Percentiles rank a stretch among this genome's conserved stretches.
phyloP scores from a whole-genome alignment of 805 yeast species.

The Lachancea quebecensis region DNA sequence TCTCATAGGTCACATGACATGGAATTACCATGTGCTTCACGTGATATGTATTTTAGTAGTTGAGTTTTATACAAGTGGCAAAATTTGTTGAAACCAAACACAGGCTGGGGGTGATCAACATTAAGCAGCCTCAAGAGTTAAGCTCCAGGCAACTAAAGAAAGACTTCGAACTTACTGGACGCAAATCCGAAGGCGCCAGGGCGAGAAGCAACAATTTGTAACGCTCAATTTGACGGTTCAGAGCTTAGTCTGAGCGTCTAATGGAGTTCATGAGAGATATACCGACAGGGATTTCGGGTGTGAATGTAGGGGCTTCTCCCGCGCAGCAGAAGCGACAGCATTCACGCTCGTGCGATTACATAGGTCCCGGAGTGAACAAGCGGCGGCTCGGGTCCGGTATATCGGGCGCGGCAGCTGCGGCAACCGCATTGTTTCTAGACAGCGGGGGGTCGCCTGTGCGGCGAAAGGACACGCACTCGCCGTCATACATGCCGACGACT shows the following conservation, averaged over 20 bases:
- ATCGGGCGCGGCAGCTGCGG: neutral
- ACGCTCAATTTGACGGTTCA: neutral
- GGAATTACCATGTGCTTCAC: too few species aligned
- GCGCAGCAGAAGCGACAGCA: constrained; percentile 7
- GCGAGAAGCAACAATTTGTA: neutral
- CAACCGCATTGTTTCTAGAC: neutral
- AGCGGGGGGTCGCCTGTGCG: neutral
- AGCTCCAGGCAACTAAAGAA: neutral
- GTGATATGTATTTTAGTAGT: neutral
- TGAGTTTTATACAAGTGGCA: neutral
- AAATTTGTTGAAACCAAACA: neutral
- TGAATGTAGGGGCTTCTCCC: neutral
- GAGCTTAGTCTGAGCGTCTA: neutral
- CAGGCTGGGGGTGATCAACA: neutral
- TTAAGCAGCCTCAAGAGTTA: neutral
- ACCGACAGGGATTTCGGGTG: neutral
- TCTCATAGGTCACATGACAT: too few species aligned
- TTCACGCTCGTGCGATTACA: neutral
- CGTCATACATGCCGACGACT: constrained; percentile 12
- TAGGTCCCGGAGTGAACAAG: neutral
- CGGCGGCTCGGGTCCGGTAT: constrained; percentile 1
- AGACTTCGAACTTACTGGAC: neutral
- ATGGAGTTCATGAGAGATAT: constrained; percentile 3
- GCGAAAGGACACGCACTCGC: constrained; percentile 9
- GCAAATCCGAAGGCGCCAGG: neutral